These are phyloP conservation scores for Leishmania mexicana DNA, from an alignment of 208 protist species.

Conservation along the genomic window DNA sequence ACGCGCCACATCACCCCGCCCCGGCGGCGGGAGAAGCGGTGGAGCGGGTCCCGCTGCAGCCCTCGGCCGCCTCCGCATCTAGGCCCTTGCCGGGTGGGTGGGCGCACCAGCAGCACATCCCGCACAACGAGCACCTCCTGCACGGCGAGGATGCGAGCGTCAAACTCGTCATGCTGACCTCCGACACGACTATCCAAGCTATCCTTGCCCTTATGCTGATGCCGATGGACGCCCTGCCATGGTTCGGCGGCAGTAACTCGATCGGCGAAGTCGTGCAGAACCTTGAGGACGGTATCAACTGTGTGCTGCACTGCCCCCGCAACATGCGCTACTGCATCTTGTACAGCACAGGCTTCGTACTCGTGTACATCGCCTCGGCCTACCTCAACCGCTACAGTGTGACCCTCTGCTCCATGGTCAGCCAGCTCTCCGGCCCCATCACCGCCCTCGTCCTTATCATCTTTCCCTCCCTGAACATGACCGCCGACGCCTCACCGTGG, in stretches of 20 bases:
- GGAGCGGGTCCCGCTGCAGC: not conserved
- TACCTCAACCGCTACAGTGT: slow-evolving; percentile 74
- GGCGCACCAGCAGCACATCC: not conserved
- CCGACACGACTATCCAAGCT: slow-evolving; percentile 45
- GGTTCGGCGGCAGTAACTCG: slow-evolving; percentile 48
- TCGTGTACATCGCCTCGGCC: slow-evolving; percentile 50
- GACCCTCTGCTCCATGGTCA: slow-evolving; percentile 70
- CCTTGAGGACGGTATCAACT: slow-evolving; percentile 39
- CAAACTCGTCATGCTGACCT: slow-evolving; percentile 63
- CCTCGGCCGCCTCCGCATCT: not conserved
- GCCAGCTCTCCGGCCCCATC: slow-evolving; percentile 51
- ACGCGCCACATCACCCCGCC: not conserved
- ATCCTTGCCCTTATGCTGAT: slow-evolving; percentile 37
- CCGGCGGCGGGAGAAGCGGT: not conserved
- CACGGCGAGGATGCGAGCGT: slow-evolving; percentile 53
- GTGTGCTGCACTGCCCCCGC: slow-evolving; percentile 46
- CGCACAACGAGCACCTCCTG: slow-evolving; percentile 5
- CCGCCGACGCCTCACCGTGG: slow-evolving; percentile 42
- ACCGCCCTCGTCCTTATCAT: slow-evolving; percentile 54
- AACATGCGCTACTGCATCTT: slow-evolving; percentile 60
- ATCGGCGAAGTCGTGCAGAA: slow-evolving; percentile 39
- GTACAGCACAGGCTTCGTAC: slow-evolving; percentile 55
- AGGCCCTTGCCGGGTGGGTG: not conserved
- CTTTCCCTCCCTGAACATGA: slow-evolving; percentile 49
- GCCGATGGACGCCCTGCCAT: slow-evolving; percentile 61